Conservation (phyloP, 1,139 yeast species). For the Kodamaea alishanica region DNA sequence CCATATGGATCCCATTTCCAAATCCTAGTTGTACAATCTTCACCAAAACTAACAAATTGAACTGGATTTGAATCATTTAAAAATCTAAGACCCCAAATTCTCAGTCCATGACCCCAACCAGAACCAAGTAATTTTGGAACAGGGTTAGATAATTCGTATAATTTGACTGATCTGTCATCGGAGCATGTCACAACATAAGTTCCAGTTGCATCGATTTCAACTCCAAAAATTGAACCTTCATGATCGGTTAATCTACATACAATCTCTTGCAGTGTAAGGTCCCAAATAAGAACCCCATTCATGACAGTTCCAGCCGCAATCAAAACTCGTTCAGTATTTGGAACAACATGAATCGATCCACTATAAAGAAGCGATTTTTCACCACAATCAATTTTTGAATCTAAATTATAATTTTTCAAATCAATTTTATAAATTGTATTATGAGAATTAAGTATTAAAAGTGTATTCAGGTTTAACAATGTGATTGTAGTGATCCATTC, state of each 20-base stretch:
- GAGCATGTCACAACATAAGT: constrained; percentile 72
- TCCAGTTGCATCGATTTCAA: constrained; percentile 57
- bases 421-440: constrained; percentile 59
- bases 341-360: constrained; percentile 60
- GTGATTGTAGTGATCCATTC: constrained; percentile 77
- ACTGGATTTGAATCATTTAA: constrained; percentile 30
- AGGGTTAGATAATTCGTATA: constrained; percentile 64
- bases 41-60: constrained; percentile 66
- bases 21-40: constrained; percentile 81
- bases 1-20: constrained; percentile 51
- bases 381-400: constrained; percentile 47
- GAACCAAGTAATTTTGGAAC: constrained; percentile 47
- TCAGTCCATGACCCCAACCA: constrained; percentile 96
- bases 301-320: constrained; percentile 91
- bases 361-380: constrained; percentile 86
- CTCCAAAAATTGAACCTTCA: constrained; percentile 89
- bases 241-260: constrained; percentile 64
- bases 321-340: constrained; percentile 36
- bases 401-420: constrained; percentile 24
- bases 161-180: constrained; percentile 82
- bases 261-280: constrained; percentile 40
- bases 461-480: constrained; percentile 35
- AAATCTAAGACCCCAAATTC: constrained; percentile 83
- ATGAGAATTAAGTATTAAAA: constrained; percentile 73
- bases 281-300: constrained; percentile 85